Conservation (phyloP, 805 yeast genomes). For the Pichia exigua region DNA sequence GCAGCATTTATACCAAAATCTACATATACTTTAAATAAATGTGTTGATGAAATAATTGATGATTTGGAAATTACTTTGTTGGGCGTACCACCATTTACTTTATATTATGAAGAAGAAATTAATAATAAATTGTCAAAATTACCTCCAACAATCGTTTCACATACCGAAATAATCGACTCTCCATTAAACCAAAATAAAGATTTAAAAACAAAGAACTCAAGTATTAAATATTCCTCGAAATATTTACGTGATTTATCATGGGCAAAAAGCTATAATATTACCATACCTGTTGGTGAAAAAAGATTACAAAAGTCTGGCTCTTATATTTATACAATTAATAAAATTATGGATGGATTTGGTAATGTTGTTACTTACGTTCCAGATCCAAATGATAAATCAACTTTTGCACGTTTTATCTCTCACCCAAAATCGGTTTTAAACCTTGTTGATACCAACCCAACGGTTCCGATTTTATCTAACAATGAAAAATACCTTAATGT, state of each 20-base stretch:
- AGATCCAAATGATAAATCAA: slow-evolving; percentile 28
- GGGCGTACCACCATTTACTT: slow-evolving; percentile 75
- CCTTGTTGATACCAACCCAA: slow-evolving; percentile 31
- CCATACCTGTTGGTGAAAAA: slow-evolving; percentile 22
- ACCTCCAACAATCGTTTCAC: slow-evolving; percentile 36
- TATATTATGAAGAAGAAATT: slow-evolving; percentile 44
- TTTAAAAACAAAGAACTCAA: neutral
- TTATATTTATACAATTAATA: slow-evolving; percentile 48
- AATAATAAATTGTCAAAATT: slow-evolving; percentile 24
- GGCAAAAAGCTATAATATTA: slow-evolving; percentile 25
- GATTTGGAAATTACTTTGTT: slow-evolving; percentile 40
- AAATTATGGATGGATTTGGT: slow-evolving; percentile 61
- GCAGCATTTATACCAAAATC: slow-evolving; percentile 38
- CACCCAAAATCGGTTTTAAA: slow-evolving; percentile 50
- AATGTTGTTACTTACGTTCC: slow-evolving; percentile 41
- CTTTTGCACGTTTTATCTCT: slow-evolving; percentile 39
- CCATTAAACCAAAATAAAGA: slow-evolving; percentile 35
- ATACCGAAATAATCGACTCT: slow-evolving; percentile 35
- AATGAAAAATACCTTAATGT: slow-evolving; percentile 28
- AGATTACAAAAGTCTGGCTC: slow-evolving; percentile 36
- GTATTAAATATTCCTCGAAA: slow-evolving; percentile 13
- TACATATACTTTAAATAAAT: slow-evolving; percentile 38
- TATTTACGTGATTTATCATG: slow-evolving; percentile 34
- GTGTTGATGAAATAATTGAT: slow-evolving; percentile 47
- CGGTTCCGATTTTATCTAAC: slow-evolving; percentile 24